A percentile compares a stretch with the other conserved stretches of the same genome.
Conservation (phyloP, 164 flowering plant species). For the Liquidambar formosana region DNA sequence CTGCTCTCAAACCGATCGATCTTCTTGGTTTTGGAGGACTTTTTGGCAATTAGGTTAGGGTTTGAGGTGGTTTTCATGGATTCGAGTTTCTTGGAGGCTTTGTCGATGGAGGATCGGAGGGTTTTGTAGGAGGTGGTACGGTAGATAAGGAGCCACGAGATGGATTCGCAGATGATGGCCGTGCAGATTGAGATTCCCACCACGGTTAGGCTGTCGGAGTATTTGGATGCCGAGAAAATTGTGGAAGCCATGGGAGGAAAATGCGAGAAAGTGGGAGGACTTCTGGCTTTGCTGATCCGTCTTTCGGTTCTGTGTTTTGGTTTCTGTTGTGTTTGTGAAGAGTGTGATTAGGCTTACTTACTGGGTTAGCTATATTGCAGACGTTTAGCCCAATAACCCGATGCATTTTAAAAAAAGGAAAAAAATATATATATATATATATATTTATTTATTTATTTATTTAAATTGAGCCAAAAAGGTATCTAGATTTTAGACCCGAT, state of each 20-base stretch:
- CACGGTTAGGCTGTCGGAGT: conserved; percentile 75
- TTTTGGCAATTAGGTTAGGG: conserved; percentile 28
- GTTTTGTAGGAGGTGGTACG: conserved; percentile 89
- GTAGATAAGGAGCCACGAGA: conserved; percentile 97
- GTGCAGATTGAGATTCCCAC: conserved; percentile 81
- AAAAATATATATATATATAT: no score
- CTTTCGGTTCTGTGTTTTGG: no score
- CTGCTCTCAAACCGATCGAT: conserved; percentile 91
- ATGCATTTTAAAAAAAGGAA: no score
- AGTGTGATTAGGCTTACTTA: no score
- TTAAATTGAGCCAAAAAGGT: no score
- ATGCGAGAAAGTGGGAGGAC: no score
- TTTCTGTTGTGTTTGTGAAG: no score
- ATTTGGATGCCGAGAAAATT: conserved; percentile 42
- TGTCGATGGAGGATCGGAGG: conserved; percentile 92
- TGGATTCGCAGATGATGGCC: conserved; percentile 84
- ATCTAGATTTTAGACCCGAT: no score
- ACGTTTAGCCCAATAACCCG: no score
- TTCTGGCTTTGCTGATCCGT: no score
- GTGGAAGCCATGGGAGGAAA: background rate
- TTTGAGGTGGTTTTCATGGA: conserved; percentile 63
- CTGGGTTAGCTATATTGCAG: no score
- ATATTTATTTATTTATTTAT: no score
- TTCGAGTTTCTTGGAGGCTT: conserved; percentile 89
- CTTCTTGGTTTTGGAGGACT: conserved; percentile 80